Conservation (phyloP, 164 flowering plant species). For the Euptelea pleiosperma region DNA sequence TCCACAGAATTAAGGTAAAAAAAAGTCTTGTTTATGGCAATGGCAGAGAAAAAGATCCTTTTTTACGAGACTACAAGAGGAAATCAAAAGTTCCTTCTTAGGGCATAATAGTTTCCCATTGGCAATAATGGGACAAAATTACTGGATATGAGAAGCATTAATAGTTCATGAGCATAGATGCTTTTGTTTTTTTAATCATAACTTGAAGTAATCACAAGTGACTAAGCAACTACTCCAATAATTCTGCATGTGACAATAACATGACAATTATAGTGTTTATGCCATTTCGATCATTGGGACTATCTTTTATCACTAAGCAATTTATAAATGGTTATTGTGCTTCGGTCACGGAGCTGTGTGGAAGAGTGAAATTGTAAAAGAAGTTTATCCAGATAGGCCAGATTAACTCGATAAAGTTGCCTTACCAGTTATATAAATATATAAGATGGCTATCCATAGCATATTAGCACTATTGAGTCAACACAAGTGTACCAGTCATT, state of each 20-base stretch:
- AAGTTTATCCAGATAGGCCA: neutral
- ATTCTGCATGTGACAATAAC: neutral
- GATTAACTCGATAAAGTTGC: neutral
- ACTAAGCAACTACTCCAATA: neutral
- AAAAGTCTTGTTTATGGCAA: too few relatives aligned
- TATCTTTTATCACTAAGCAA: neutral
- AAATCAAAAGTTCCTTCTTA: too few relatives aligned
- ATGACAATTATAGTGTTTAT: neutral
- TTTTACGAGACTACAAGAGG: too few relatives aligned
- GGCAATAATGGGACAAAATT: too few relatives aligned
- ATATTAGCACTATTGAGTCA: neutral
- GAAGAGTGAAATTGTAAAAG: neutral
- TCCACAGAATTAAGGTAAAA: too few relatives aligned
- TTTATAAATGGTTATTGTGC: neutral
- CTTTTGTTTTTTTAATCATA: too few relatives aligned
- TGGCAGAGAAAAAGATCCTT: too few relatives aligned
- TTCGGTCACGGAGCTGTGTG: neutral
- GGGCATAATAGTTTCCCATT: too few relatives aligned
- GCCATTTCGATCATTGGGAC: too few relatives aligned
- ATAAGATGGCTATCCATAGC: neutral
- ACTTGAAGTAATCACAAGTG: neutral
- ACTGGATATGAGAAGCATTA: too few relatives aligned
- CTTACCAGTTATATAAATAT: neutral
- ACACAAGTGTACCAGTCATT: neutral
- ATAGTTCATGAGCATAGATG: too few relatives aligned